Conservation (phyloP, 116 monocot species). For the Posidonia oceanica region DNA sequence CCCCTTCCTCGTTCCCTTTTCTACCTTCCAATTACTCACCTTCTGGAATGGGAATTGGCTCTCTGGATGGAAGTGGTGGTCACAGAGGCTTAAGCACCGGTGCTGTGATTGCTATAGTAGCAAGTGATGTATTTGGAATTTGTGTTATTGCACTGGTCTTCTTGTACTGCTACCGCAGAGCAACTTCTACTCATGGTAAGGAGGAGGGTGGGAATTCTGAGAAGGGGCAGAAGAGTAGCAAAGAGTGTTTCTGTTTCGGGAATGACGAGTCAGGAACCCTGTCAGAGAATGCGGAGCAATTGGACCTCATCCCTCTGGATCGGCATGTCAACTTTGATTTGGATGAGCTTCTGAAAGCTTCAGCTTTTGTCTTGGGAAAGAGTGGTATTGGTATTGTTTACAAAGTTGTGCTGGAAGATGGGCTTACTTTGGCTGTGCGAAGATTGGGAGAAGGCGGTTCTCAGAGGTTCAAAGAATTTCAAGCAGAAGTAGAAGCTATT, state of each 20-base stretch:
- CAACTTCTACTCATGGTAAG: slow-evolving; percentile 19
- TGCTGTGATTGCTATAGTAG: slow-evolving; percentile 38
- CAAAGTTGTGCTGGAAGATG: slow-evolving; percentile 63
- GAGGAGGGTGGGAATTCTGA: slow-evolving; percentile 11
- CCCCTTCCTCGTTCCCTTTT: slow-evolving; percentile 11
- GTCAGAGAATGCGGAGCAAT: slow-evolving; percentile 49
- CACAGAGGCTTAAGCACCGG: slow-evolving; percentile 32
- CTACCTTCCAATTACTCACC: slow-evolving; percentile 15
- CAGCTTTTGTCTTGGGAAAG: slow-evolving; percentile 68
- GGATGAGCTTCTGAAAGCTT: slow-evolving; percentile 61
- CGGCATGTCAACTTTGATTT: slow-evolving; percentile 27
- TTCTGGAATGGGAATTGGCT: not conserved
- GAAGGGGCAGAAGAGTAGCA: slow-evolving; percentile 14
- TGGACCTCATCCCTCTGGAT: slow-evolving; percentile 49
- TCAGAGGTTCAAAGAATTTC: slow-evolving; percentile 67
- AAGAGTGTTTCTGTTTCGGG: slow-evolving; percentile 41
- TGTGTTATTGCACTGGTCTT: slow-evolving; percentile 48
- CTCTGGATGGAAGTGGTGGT: not conserved
- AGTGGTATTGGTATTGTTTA: slow-evolving; percentile 65
- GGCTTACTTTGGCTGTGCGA: slow-evolving; percentile 50
- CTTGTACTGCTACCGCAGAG: slow-evolving; percentile 45
- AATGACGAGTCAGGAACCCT: slow-evolving; percentile 26
- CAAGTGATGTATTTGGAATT: slow-evolving; percentile 49
- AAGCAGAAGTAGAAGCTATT: slow-evolving; percentile 53
- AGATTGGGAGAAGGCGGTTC: slow-evolving; percentile 76